phyloP scores from a whole-genome alignment of 768 basidiomycete species.

The Psilocybe cyanescens region DNA sequence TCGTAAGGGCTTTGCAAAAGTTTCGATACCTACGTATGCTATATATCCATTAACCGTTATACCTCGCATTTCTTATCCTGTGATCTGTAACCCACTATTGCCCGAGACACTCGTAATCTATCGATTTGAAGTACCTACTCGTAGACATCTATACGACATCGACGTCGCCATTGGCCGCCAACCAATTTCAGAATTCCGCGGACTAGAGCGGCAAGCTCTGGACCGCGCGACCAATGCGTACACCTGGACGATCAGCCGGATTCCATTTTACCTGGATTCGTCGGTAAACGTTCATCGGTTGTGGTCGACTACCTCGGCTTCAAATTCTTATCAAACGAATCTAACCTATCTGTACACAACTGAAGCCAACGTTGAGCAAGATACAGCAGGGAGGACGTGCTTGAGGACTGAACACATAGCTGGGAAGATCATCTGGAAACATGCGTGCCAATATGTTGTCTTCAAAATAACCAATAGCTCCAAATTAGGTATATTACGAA shows the following conservation, averaged over 20 bases:
- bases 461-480: constrained; percentile 3
- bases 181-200: background rate
- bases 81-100: background rate
- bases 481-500: constrained; percentile 10
- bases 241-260: background rate
- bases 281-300: background rate
- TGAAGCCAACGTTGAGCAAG: background rate
- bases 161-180: background rate
- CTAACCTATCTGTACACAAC: background rate
- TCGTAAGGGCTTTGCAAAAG: constrained; percentile 12
- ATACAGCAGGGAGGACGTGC: background rate
- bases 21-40: constrained; percentile 7
- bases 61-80: background rate
- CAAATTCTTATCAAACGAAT: background rate
- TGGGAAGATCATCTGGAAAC: background rate
- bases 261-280: background rate
- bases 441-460: background rate
- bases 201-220: background rate
- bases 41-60: constrained; percentile 3
- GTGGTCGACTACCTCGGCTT: background rate
- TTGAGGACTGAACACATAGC: background rate
- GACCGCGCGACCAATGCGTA: background rate
- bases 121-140: background rate
- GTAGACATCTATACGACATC: background rate
- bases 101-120: background rate